A percentile compares a stretch with the other conserved stretches of the same genome.
These are phyloP conservation scores for Herpetomonas muscarum DNA, from an alignment of 208 protist species.

Conservation along the genomic window DNA sequence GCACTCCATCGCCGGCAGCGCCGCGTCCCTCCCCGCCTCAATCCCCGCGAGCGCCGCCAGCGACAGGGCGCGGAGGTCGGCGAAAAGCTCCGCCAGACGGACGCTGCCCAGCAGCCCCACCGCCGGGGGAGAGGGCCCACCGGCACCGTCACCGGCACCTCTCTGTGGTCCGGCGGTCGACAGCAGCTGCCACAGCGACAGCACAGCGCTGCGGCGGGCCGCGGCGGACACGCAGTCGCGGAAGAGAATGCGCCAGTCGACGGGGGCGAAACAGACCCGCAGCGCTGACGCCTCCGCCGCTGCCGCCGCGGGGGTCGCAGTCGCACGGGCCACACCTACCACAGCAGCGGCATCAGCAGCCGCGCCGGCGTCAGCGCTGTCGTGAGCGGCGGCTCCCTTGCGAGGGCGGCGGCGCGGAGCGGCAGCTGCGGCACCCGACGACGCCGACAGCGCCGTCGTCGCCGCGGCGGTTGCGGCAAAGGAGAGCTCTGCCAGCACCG, in stretches of 20 bases:
- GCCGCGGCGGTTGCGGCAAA: not conserved
- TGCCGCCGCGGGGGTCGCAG: too few relatives aligned
- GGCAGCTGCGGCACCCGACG: too few relatives aligned
- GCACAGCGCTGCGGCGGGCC: not conserved
- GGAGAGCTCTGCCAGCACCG: not conserved
- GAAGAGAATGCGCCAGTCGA: not conserved
- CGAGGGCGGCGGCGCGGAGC: too few relatives aligned
- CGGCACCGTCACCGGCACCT: not conserved
- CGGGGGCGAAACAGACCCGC: not conserved
- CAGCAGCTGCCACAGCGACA: slow-evolving; percentile 5
- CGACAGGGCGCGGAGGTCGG: not conserved
- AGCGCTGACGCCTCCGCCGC: too few relatives aligned
- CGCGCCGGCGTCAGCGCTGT: not conserved
- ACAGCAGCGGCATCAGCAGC: not conserved
- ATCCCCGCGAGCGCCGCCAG: not conserved
- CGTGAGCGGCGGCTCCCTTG: not conserved
- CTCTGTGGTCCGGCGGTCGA: not conserved
- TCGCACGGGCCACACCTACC: not conserved
- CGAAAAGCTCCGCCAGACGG: not conserved
- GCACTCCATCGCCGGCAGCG: not conserved
- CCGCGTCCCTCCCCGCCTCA: not conserved
- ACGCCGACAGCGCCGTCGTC: not conserved
- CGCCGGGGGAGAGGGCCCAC: not conserved
- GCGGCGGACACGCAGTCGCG: not conserved
- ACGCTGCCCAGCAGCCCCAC: not conserved